These are phyloP conservation scores for Coemansia sp. DNA, from an alignment of 192 early-diverging fungal species.

Conservation along the genomic window DNA sequence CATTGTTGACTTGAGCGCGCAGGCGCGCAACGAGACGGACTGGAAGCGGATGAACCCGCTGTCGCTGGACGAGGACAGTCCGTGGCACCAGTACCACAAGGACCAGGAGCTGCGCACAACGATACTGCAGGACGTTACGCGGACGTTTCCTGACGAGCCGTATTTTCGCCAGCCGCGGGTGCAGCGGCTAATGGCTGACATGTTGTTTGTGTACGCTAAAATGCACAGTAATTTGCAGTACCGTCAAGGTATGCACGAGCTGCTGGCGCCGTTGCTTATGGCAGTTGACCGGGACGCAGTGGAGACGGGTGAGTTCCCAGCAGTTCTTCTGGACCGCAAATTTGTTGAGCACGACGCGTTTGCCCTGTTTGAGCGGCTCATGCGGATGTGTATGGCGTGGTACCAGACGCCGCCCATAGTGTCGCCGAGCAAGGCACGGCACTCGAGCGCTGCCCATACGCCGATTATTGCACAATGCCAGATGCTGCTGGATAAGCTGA, in stretches of 20 bases:
- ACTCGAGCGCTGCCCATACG: conserved; percentile 11
- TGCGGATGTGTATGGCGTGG: conserved; percentile 79
- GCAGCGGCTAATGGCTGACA: conserved; percentile 71
- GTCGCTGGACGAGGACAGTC: conserved; percentile 81
- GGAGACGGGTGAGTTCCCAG: conserved; percentile 20
- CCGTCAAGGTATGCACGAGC: conserved; percentile 98
- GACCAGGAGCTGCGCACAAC: conserved; percentile 82
- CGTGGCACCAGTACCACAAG: conserved; percentile 90
- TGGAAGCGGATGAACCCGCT: conserved; percentile 82
- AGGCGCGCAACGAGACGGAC: conserved; percentile 46
- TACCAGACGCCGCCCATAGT: conserved; percentile 71
- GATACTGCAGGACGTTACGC: conserved; percentile 87
- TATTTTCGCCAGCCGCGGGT: conserved; percentile 68
- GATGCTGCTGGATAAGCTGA: conserved; percentile 71
- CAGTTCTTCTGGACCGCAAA: conserved; percentile 57
- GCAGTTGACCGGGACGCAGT: conserved; percentile 73
- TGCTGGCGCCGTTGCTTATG: conserved; percentile 80
- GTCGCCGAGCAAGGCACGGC: conserved; percentile 9
- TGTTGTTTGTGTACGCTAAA: conserved; percentile 91
- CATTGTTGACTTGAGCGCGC: conserved; percentile 25
- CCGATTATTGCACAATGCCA: conserved; percentile 78
- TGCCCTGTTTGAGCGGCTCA: conserved; percentile 77
- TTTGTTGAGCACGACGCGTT: conserved; percentile 88
- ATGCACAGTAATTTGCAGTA: conserved; percentile 86
- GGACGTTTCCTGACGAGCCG: conserved; percentile 90